Conservation (phyloP, 192 early-diverging fungal genomes). For the Coemansia sp. region DNA sequence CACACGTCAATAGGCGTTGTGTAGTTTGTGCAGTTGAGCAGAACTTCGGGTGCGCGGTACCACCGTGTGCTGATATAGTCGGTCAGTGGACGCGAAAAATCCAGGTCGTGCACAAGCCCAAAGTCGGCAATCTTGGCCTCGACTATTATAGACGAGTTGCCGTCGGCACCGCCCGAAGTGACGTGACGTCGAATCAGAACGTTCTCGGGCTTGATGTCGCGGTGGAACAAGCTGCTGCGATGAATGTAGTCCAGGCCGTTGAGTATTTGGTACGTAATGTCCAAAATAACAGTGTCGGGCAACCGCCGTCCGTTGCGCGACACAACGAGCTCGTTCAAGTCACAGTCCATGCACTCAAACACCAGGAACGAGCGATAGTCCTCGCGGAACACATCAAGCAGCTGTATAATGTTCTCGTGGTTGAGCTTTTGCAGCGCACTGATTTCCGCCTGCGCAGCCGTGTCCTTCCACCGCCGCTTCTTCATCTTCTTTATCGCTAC, state of each 20-base stretch:
- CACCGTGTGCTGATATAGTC: constrained; percentile 98
- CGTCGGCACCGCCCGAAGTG: constrained; percentile 31
- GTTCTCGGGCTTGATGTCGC: constrained; percentile 98
- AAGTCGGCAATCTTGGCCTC: constrained; percentile 93
- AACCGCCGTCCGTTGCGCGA: constrained; percentile 65
- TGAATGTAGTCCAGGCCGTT: constrained; percentile 89
- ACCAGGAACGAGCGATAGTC: constrained; percentile 89
- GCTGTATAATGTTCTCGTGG: constrained; percentile 81
- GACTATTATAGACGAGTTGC: constrained; percentile 39
- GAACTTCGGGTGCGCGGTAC: constrained; percentile 96
- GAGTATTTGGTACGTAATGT: constrained; percentile 87
- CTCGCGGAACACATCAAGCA: constrained; percentile 81
- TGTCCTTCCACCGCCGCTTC: constrained; percentile 58
- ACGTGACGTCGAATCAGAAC: constrained; percentile 62
- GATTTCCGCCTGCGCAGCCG: constrained; percentile 52
- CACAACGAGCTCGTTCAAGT: constrained; percentile 88
- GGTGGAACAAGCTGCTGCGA: constrained; percentile 87
- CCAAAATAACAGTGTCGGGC: constrained; percentile 64
- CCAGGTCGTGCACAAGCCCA: constrained; percentile 88
- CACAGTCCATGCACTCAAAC: constrained; percentile 95
- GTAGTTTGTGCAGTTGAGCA: constrained; percentile 78
- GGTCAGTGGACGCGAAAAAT: constrained; percentile 87
- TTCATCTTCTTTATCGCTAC: constrained; percentile 59
- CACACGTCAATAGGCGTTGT: constrained; percentile 94
- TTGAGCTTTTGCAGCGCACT: constrained; percentile 49